Conservation (phyloP, 192 early-diverging fungal species). For the Podila clonocystis region DNA sequence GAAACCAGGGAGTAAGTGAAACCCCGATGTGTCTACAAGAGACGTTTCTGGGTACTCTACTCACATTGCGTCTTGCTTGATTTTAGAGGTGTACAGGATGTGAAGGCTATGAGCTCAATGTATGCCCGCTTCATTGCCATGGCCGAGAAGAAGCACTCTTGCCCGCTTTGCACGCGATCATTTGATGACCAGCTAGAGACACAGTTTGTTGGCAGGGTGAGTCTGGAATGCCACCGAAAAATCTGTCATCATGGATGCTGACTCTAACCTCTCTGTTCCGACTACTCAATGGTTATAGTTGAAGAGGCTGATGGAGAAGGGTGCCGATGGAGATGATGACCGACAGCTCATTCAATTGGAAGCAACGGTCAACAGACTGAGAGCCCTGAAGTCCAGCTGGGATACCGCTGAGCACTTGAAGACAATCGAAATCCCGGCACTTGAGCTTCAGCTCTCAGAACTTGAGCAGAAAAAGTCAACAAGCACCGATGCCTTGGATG, state of each 20-base stretch:
- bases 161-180: conserved; percentile 84
- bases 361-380: conserved; percentile 33
- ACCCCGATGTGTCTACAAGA: not conserved
- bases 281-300: conserved; percentile 17
- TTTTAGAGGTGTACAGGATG: conserved; percentile 32
- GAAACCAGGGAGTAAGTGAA: conserved; percentile 57
- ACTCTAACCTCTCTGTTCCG: not conserved
- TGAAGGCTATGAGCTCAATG: conserved; percentile 56
- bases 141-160: conserved; percentile 71
- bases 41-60: not conserved
- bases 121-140: conserved; percentile 74
- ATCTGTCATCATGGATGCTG: too few relatives aligned
- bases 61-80: not conserved
- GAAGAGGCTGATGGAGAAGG: conserved; percentile 51
- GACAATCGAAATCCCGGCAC: conserved; percentile 56
- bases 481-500: conserved; percentile 28
- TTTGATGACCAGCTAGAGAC: conserved; percentile 69
- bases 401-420: conserved; percentile 57
- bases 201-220: conserved; percentile 49
- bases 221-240: not conserved
- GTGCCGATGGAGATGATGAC: conserved; percentile 42
- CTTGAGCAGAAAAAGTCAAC: conserved; percentile 31
- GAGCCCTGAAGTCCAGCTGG: conserved; percentile 50
- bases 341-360: conserved; percentile 57
- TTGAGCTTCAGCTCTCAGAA: conserved; percentile 38